Evolutionary conservation across 345 rosid species (phyloP).

Genomic region (Luvunga scandens): DNA sequence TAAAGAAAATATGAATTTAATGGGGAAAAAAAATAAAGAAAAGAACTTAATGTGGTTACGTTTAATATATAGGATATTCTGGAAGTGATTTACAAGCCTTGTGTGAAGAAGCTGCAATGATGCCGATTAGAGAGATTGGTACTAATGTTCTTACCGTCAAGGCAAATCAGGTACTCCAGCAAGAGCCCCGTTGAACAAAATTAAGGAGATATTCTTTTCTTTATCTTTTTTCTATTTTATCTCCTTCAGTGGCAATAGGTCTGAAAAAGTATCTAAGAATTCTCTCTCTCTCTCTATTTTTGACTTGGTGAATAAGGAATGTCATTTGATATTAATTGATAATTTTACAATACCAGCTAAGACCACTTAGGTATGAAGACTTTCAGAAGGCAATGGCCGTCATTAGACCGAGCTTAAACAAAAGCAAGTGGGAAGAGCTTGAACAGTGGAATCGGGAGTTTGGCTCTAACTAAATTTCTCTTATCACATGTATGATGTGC

Average conservation of each 20-base stretch:
- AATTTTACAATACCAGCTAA: conserved; percentile 47
- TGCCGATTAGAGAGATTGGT: conserved; percentile 99
- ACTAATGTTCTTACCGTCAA: conserved; percentile 68
- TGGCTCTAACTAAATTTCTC: conserved; percentile 52
- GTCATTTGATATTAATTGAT: not conserved
- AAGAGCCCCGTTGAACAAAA: not conserved
- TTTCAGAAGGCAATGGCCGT: conserved; percentile 78
- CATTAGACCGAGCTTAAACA: conserved; percentile 84
- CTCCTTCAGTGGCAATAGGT: too few relatives aligned
- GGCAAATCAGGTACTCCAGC: conserved; percentile 71
- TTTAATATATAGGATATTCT: conserved; percentile 64
- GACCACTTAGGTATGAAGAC: conserved; percentile 75
- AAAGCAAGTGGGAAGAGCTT: conserved; percentile 91
- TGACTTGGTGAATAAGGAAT: not conserved
- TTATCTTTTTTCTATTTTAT: too few relatives aligned
- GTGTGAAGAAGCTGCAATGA: conserved; percentile 99
- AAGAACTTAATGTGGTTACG: conserved; percentile 4
- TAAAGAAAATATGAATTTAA: not conserved
- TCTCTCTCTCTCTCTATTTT: not conserved
- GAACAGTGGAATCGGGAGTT: conserved; percentile 88
- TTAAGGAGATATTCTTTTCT: too few relatives aligned
- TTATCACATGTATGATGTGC: not conserved
- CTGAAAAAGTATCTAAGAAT: too few relatives aligned
- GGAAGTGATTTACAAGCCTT: conserved; percentile 98
- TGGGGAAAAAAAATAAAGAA: not conserved